phyloP scores from a whole-genome alignment of 352 stramenopile genomes.

The Hyaloperonospora brassicae region DNA sequence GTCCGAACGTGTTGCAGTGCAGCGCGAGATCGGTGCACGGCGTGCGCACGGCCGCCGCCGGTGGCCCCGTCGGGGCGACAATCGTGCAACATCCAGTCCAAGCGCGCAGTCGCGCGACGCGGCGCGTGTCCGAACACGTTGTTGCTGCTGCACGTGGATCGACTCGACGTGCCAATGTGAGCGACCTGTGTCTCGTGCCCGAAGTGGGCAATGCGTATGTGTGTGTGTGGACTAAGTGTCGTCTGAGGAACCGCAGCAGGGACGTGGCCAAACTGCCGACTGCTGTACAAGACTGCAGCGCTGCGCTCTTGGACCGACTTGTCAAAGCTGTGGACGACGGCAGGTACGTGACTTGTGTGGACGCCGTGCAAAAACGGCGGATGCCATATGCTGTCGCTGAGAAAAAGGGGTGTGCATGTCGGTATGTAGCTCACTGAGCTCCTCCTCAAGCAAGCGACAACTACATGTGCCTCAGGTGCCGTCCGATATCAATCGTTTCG shows the following conservation, averaged over 20 bases:
- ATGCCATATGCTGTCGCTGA: too few relatives aligned
- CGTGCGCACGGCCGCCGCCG: not conserved
- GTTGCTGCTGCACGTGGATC: slow-evolving; percentile 3
- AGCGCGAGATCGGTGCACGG: not conserved
- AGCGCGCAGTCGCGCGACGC: not conserved
- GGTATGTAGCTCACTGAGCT: too few relatives aligned
- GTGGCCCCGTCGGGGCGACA: not conserved
- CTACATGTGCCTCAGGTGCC: too few relatives aligned
- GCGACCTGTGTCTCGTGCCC: slow-evolving; percentile 1
- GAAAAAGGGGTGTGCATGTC: too few relatives aligned
- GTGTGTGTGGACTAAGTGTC: slow-evolving; percentile 2
- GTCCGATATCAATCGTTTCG: too few relatives aligned
- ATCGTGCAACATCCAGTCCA: not conserved
- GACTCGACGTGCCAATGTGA: slow-evolving; percentile 21
- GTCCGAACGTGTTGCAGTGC: slow-evolving; percentile 6
- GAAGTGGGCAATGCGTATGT: not conserved
- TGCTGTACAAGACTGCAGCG: slow-evolving; percentile 8
- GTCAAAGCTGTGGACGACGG: slow-evolving; percentile 6
- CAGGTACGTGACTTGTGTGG: slow-evolving; percentile 4
- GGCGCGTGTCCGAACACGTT: not conserved
- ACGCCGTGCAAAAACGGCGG: not conserved
- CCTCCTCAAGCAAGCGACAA: too few relatives aligned
- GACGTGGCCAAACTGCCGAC: slow-evolving; percentile 1
- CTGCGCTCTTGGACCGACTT: slow-evolving; percentile 13
- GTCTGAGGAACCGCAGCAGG: slow-evolving; percentile 5